These are phyloP conservation scores for Penicillium vulpinum DNA, from an alignment of 2,329 filamentous ascomycete species.

Conservation along the genomic window DNA sequence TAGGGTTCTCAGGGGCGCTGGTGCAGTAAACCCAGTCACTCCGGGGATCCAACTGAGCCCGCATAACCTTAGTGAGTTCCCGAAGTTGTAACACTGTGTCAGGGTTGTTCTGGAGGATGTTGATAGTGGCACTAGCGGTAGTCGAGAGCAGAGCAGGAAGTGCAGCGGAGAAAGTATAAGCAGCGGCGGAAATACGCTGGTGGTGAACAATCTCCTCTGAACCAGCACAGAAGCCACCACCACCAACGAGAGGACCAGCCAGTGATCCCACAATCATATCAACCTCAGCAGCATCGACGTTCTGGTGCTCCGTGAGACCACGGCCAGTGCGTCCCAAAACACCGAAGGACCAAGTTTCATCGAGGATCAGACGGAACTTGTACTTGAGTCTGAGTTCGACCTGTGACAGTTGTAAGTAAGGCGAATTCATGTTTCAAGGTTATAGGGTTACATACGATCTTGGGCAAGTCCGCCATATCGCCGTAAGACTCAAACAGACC, in stretches of 20 bases:
- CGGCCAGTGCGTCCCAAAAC: constrained; percentile 88
- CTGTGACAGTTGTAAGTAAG: constrained; percentile 43
- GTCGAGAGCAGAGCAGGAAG: constrained; percentile 91
- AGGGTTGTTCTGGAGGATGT: constrained; percentile 80
- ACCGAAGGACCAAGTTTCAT: constrained; percentile 97
- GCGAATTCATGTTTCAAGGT: neutral
- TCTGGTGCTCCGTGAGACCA: constrained; percentile 92
- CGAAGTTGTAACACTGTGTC: constrained; percentile 76
- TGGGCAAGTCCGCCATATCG: constrained; percentile 80
- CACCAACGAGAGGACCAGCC: constrained; percentile 83
- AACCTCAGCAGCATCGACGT: constrained; percentile 87
- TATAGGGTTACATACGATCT: constrained; percentile 60
- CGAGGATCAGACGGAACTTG: constrained; percentile 96
- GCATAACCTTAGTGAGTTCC: constrained; percentile 84
- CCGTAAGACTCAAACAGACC: constrained; percentile 89
- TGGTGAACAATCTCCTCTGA: constrained; percentile 91
- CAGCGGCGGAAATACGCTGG: constrained; percentile 86
- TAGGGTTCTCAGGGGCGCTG: constrained; percentile 79
- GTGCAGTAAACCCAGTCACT: constrained; percentile 90
- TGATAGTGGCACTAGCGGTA: constrained; percentile 89
- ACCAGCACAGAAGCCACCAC: constrained; percentile 94
- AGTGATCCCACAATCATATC: constrained; percentile 98
- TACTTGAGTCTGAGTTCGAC: constrained; percentile 92
- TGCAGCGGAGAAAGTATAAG: constrained; percentile 95
- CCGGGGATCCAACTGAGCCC: constrained; percentile 81